Evolutionary conservation across 1,139 yeast species (phyloP).

Genomic region (Suhomyces bokatorum): DNA sequence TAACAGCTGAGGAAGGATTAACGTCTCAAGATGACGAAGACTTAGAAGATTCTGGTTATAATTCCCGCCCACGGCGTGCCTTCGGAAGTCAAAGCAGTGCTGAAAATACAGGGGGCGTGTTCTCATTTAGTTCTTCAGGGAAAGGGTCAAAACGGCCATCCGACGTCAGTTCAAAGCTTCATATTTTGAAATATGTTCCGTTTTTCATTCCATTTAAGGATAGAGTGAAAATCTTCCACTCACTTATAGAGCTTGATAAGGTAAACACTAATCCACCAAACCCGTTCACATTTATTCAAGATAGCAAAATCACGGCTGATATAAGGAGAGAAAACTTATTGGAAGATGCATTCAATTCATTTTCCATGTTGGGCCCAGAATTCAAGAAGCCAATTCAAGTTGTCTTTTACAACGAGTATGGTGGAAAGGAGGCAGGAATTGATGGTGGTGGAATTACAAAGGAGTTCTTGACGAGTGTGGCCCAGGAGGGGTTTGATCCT

Average conservation of each 20-base stretch:
- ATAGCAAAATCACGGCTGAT: slow-evolving; percentile 42
- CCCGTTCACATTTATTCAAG: slow-evolving; percentile 19
- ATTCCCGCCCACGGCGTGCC: not conserved
- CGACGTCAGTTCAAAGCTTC: slow-evolving; percentile 27
- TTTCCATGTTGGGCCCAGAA: slow-evolving; percentile 40
- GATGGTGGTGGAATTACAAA: slow-evolving; percentile 98
- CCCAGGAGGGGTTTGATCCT: slow-evolving; percentile 64
- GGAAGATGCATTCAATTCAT: slow-evolving; percentile 70
- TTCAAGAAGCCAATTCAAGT: slow-evolving; percentile 66
- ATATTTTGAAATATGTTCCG: slow-evolving; percentile 66
- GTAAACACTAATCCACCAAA: slow-evolving; percentile 21
- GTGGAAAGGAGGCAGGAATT: slow-evolving; percentile 80
- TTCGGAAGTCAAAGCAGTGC: not conserved
- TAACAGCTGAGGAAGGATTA: slow-evolving; percentile 43
- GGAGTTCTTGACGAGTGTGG: slow-evolving; percentile 78
- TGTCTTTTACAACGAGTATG: slow-evolving; percentile 68
- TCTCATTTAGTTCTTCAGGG: not conserved
- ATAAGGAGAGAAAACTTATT: slow-evolving; percentile 69
- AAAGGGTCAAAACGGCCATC: not conserved
- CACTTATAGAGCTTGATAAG: slow-evolving; percentile 57
- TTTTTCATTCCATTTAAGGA: slow-evolving; percentile 75
- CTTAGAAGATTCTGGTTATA: slow-evolving; percentile 4
- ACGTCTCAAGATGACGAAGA: slow-evolving; percentile 19
- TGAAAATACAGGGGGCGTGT: not conserved
- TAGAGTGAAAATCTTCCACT: slow-evolving; percentile 72